Evolutionary conservation across 805 yeast species (phyloP), one percentile per base, ranked within the genome.

Genomic region (Maudiozyma turicensis): DNA sequence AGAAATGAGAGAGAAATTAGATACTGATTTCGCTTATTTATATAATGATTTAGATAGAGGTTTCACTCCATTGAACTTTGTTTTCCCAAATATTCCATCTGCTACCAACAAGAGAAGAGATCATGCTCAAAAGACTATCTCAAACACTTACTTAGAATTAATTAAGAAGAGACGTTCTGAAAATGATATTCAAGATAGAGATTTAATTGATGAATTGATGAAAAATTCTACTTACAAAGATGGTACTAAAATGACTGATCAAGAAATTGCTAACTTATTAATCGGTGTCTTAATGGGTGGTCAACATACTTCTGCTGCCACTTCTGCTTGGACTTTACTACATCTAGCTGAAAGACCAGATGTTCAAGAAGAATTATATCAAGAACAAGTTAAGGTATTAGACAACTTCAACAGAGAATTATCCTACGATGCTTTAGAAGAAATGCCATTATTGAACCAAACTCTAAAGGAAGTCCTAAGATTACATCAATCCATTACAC

Each of bases 201-300:
- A 93, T 67, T 77, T 93, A 65, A 81, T 93, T 57, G 98, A 91
- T 66, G 77, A 93, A 14, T 76, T 89, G 65, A 80, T 93, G 86
- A 78, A 80, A 58, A 75, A 73, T 58, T 84, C 90, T 40, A 81
- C 86, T 51, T 93, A 93, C 72, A 90, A 87, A 67, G 98, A 93
- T 65, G 99, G 99, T 59, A 81, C 82, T 45, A 76, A 77, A 62
- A 90, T 93, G 97, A 84, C 96, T 30, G 99, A 93, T 67, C 82
- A 83, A 66, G 95, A 93, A 71, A 88, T 93, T 63, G 93, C 98
- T 45, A 86, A 90, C 69, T 74, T 93, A 67, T 73, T 89, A 67
- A 91, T 93, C 68, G 99, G 98, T 68, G 84, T 93, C 48, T 75
- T 93, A 53, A 93, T 93, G 99, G 99, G 99, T 61, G 99, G 99